Base-by-base conservation (phyloP, 2,329 filamentous ascomycete genomes). In the Pseudogymnoascus sp. region DNA sequence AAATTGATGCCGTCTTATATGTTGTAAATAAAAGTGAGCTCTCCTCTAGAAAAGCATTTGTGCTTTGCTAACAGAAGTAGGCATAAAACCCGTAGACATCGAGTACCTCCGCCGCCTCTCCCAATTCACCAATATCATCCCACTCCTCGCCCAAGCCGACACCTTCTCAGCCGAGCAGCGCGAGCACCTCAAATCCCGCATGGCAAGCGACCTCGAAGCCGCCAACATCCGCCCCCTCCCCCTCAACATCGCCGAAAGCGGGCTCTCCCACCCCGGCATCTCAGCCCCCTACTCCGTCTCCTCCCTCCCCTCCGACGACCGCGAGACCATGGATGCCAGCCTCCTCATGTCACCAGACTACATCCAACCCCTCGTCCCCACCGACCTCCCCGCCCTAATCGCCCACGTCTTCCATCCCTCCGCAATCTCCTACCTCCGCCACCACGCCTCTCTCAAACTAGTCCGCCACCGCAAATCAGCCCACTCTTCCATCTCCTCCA, bases 271-370 rank as follows among this genome's bases (percentile, higher is more conserved):
- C 64, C 2, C 64, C 65, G 47, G 69, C 2, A 72, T 39, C 66
- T 73, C 60, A 51, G 40, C 64, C 54, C 85, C 87, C 2, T 96
- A 90, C 71, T 86, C 90, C 0, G 82, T 96, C 18, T 97, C 93
- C 1, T 95, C 89, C 18, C 83, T 84, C 11, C 80, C 84, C 23
- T 84, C 83, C 1, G 83, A 84, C 21, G 91, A 97, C 70, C 78
- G 86, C 65, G 91, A 96, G 40, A 86, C 83, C 47, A 96, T 97
- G 87, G 93, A 97, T 73, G 93, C 93, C 16, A 96, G 91, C 70
- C 80, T 96, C 0, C 81, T 97, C 16, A 97, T 97, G 93, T 92
- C 87, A 63, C 88, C 93, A 0, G 90, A 95, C 70, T 97, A 97
- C 72, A 79, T 95, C 12, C 88, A 91, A 66, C 93, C 93, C 0